Conservation (phyloP, 225 moss, liverwort and hornwort genomes). For the Thuidium tamariscinum region DNA sequence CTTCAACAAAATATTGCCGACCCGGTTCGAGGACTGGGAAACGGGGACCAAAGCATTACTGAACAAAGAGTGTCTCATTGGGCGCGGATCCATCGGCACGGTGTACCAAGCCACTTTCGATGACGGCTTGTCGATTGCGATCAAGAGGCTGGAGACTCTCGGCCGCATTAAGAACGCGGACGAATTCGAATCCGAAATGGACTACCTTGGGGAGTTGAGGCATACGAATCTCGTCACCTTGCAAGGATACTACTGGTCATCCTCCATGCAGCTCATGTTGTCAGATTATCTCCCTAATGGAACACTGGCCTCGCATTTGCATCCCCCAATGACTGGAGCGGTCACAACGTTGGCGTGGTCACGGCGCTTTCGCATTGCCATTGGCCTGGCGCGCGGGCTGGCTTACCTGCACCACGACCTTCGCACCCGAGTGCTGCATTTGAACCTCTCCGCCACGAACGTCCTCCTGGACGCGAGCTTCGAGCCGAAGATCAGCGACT, state of each 20-base stretch:
- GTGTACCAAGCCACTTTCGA: conserved; percentile 84
- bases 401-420: conserved; percentile 80
- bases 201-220: conserved; percentile 53
- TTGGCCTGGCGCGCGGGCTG: conserved; percentile 77
- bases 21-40: conserved; percentile 89
- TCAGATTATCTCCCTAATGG: conserved; percentile 64
- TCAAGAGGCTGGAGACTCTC: conserved; percentile 78
- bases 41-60: conserved; percentile 74
- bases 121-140: conserved; percentile 67
- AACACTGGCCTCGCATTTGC: conserved; percentile 63
- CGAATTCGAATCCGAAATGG: conserved; percentile 87
- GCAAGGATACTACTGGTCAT: conserved; percentile 97
- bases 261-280: conserved; percentile 82
- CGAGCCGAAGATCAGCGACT: conserved; percentile 69
- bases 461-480: conserved; percentile 72
- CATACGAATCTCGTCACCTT: conserved; percentile 72
- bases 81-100: conserved; percentile 70
- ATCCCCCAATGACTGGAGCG: neutral
- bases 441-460: conserved; percentile 62
- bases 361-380: conserved; percentile 50
- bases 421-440: conserved; percentile 56
- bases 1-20: conserved; percentile 73
- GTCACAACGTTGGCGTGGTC: conserved; percentile 52
- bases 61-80: conserved; percentile 76
- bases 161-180: conserved; percentile 86